Conservation (phyloP, 805 yeast species). For the Metschnikowia amazonensis region DNA sequence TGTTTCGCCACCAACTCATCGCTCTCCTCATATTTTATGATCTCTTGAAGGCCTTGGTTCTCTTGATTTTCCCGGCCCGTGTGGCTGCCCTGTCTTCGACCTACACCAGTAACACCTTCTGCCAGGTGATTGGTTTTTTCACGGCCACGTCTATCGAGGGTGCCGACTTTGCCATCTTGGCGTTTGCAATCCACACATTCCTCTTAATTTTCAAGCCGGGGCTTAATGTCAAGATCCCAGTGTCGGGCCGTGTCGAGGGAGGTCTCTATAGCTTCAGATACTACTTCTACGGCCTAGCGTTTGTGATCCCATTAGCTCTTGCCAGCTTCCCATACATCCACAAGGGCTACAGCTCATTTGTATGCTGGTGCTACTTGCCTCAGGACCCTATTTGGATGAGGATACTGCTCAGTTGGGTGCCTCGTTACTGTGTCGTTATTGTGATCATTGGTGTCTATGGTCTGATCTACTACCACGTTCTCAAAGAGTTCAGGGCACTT, state of each 20-base stretch:
- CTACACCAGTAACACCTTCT: constrained; percentile 48
- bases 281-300: constrained; percentile 54
- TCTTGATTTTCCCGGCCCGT: constrained; percentile 65
- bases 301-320: constrained; percentile 59
- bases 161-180: constrained; percentile 76
- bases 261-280: constrained; percentile 62
- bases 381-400: constrained; percentile 70
- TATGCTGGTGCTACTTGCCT: constrained; percentile 79
- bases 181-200: constrained; percentile 81
- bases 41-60: constrained; percentile 64
- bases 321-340: constrained; percentile 76
- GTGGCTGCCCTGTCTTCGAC: constrained; percentile 42
- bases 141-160: constrained; percentile 81
- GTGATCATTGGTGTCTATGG: constrained; percentile 62
- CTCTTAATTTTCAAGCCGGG: constrained; percentile 65
- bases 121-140: constrained; percentile 73
- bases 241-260: constrained; percentile 52
- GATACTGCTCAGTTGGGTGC: constrained; percentile 74
- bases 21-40: constrained; percentile 67
- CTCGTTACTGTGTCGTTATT: constrained; percentile 65
- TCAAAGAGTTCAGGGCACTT: constrained; percentile 53
- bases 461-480: constrained; percentile 69
- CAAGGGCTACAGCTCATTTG: constrained; percentile 50
- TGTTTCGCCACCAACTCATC: constrained; percentile 70
- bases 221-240: constrained; percentile 38